Evolutionary conservation across 2,329 filamentous ascomycete species (phyloP), one percentile per base, ranked within the genome.

Genomic region (Bipolaris sorokiniana): DNA sequence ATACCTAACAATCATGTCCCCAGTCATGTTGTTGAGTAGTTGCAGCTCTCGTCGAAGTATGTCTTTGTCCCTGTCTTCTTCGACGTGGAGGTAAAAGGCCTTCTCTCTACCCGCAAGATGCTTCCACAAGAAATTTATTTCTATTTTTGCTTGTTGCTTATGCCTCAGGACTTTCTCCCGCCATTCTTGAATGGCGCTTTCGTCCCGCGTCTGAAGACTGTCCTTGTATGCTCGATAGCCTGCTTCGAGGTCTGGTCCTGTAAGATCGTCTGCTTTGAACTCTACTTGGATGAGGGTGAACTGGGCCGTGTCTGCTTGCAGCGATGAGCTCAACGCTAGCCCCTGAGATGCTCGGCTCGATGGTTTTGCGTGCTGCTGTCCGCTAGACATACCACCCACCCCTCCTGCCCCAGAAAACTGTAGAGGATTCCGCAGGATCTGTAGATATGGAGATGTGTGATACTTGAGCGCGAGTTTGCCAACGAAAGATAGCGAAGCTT

Each of bases 101-200:
- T 64, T 20, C 53, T 70, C 68, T 40, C 59, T 68, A 16, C 52
- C 31, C 11, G 38, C 56, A 7, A 68, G 34, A 7, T 48, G 18
- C 11, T 58, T 49, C 68, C 65, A 68, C 3, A 66, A 16, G 13
- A 61, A 64, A 26, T 58, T 52, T 16, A 62, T 22, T 28, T 70
- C 67, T 3, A 26, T 56, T 2, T 36, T 44, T 2, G 51, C 49
- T 9, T 41, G 57, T 10, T 54, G 51, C 9, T 52, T 60, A 7
- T 62, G 50, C 15, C 54, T 42, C 10, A 64, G 46, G 23, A 68
- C 38, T 4, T 58, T 55, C 15, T 62, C 61, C n/a, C 68, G 42
- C 38, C 60, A 59, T 1, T 64, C 56, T 36, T 62, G 52, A 31
- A 69, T 28, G 15, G 47, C 52, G 6, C 50, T 52, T 9, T 41